Percentiles rank a stretch among this genome's conserved stretches.
These are phyloP conservation scores for Fusarium graminum DNA, from an alignment of 2,329 filamentous ascomycete species.

Conservation along the genomic window DNA sequence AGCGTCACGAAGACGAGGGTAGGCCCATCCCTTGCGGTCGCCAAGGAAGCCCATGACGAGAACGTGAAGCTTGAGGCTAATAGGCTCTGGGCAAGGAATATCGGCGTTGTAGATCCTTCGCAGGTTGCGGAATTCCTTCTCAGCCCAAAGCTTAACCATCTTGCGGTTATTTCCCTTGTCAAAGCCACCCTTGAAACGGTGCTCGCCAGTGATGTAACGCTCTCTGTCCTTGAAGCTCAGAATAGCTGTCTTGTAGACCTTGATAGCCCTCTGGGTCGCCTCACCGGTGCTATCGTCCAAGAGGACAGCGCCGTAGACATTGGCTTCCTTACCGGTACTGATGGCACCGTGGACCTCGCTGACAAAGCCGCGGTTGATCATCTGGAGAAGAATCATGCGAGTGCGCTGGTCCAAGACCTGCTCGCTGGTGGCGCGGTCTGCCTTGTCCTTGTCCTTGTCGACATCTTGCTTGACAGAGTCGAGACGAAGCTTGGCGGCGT, in stretches of 20 bases:
- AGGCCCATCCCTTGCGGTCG: conserved; percentile 86
- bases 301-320: conserved; percentile 91
- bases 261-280: conserved; percentile 85
- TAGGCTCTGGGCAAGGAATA: conserved; percentile 90
- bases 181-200: conserved; percentile 89
- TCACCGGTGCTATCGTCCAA: conserved; percentile 66
- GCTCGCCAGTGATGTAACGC: conserved; percentile 94
- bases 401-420: conserved; percentile 95
- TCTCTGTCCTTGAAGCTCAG: conserved; percentile 98
- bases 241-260: conserved; percentile 99
- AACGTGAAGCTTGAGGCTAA: conserved; percentile 92
- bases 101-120: conserved; percentile 84
- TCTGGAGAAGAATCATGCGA: conserved; percentile 93
- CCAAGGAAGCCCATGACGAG: conserved; percentile 95
- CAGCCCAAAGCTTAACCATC: conserved; percentile 99
- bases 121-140: conserved; percentile 97
- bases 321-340: conserved; percentile 97
- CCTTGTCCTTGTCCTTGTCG: conserved; percentile 82
- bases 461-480: conserved; percentile 70
- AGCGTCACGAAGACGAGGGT: conserved; percentile 90
- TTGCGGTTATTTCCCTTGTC: conserved; percentile 95
- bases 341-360: conserved; percentile 95
- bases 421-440: conserved; percentile 92
- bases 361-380: conserved; percentile 92
- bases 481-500: conserved; percentile 87